Conservation (phyloP, 2,329 filamentous ascomycete genomes). For the Penicillium frequentans region DNA sequence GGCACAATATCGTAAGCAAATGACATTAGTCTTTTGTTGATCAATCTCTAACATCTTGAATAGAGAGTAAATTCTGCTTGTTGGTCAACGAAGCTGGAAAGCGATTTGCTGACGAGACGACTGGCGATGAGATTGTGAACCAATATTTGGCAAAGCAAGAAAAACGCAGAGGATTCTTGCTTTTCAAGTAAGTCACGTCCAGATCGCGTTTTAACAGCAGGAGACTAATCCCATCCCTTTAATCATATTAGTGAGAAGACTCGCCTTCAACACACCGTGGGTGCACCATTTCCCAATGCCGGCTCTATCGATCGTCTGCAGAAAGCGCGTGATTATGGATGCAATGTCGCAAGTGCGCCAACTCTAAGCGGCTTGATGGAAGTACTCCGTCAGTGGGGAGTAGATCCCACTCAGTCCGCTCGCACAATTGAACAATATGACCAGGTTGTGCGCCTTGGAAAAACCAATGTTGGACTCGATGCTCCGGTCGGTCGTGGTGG, state of each 20-base stretch:
- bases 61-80: conserved; percentile 28
- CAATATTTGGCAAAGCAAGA: conserved; percentile 29
- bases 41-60: neutral
- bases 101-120: conserved; percentile 26
- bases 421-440: conserved; percentile 25
- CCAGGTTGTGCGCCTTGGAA: conserved; percentile 9
- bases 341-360: conserved; percentile 24
- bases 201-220: neutral
- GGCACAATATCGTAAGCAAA: conserved; percentile 26
- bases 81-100: conserved; percentile 23
- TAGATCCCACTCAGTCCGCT: conserved; percentile 16
- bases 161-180: conserved; percentile 25
- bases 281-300: conserved; percentile 25
- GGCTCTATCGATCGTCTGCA: conserved; percentile 27
- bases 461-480: conserved; percentile 12
- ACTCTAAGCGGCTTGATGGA: conserved; percentile 16
- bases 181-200: conserved; percentile 20
- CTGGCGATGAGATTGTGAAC: conserved; percentile 29
- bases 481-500: conserved; percentile 15
- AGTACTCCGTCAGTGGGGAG: conserved; percentile 21
- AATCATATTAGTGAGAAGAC: conserved; percentile 20
- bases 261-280: conserved; percentile 20
- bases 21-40: neutral
- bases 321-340: conserved; percentile 26
- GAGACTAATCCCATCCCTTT: neutral